Evolutionary conservation across 768 basidiomycete genomes (phyloP), one percentile per base, ranked within the genome.

Genomic region (Kondoa malvinella): DNA sequence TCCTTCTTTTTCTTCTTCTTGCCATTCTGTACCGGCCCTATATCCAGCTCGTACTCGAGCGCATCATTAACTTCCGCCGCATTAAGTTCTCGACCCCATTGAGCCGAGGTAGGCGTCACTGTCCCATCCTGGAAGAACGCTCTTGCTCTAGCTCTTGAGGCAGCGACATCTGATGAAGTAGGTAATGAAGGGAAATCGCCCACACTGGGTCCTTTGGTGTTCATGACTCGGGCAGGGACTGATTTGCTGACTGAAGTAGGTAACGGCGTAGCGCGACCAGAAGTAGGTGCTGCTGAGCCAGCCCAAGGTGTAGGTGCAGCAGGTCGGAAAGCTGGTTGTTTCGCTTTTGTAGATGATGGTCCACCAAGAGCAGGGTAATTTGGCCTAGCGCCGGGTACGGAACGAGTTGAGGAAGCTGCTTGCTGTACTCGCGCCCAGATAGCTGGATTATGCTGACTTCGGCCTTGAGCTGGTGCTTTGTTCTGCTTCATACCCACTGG

Each of bases 341-440:
- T 27, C 14, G 8, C n/a, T 27, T n/a, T 30, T 30, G 61, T 16
- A 32, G 15, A 21, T 33, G 30, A 16, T 30, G 61, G 68, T 29
- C 40, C 40, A 2, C 14, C 31, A 15, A 33, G 66, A 29, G 21
- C 34, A 16, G 69, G 57, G 27, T 66, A 56, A 32, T 66, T 66
- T 26, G 69, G 65, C 32, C 63, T 56, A 27, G 59, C 69, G 2
- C 65, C 67, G 2, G 59, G 60, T 25, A 56, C 59, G 57, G 29
- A 14, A 16, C 17, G 21, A 32, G 32, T 50, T 32, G 60, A 56
- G 25, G 66, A 21, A 1, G 69, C 69, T 30, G 69, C 69, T 16
- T 69, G 50, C 33, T 69, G 56, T 4, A 69, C 69, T 27, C 69
- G 57, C 17, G 65, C 69, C 69, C 69, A 69, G n/a, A 69, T 57